A percentile compares a stretch with the other conserved stretches of the same genome.
These are phyloP conservation scores for Exophiala xenobiotica DNA, from an alignment of 2,329 filamentous ascomycete species.

Conservation along the genomic window DNA sequence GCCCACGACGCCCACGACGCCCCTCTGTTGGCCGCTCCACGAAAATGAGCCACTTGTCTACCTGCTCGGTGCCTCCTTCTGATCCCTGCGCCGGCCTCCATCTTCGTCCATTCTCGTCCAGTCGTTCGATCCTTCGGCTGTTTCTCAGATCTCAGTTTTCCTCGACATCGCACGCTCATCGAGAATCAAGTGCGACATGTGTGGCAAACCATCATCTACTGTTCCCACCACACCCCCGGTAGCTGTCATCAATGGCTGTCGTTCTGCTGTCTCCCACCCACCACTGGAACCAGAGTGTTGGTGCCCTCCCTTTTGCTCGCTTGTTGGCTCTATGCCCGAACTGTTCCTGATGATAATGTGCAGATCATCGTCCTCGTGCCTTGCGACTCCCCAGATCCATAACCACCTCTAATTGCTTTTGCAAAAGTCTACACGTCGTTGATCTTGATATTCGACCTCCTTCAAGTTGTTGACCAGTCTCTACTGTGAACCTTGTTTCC, in stretches of 20 bases:
- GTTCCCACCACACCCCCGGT: not conserved
- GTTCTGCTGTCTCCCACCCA: no score
- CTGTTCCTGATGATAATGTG: slow-evolving; percentile 8
- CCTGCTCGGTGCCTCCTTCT: not conserved
- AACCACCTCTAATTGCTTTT: slow-evolving; percentile 7
- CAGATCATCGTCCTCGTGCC: slow-evolving; percentile 5
- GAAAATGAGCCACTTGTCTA: no score
- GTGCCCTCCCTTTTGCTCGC: not conserved
- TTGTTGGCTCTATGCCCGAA: not conserved
- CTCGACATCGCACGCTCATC: slow-evolving; percentile 14
- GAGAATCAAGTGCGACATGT: not conserved
- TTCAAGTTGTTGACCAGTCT: no score
- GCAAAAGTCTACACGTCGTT: slow-evolving; percentile 26
- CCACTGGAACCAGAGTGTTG: not conserved
- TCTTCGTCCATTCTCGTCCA: not conserved
- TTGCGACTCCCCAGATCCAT: not conserved
- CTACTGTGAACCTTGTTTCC: no score
- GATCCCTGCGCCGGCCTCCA: not conserved
- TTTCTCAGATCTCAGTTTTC: slow-evolving; percentile 15
- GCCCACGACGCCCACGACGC: no score
- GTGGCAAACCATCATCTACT: not conserved
- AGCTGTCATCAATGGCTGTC: not conserved
- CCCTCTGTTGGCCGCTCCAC: no score
- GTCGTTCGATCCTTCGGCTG: slow-evolving; percentile 12
- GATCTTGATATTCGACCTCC: slow-evolving; percentile 11